Evolutionary conservation across 2,329 filamentous ascomycete species (phyloP).

Genomic region (Botryotinia calthae): DNA sequence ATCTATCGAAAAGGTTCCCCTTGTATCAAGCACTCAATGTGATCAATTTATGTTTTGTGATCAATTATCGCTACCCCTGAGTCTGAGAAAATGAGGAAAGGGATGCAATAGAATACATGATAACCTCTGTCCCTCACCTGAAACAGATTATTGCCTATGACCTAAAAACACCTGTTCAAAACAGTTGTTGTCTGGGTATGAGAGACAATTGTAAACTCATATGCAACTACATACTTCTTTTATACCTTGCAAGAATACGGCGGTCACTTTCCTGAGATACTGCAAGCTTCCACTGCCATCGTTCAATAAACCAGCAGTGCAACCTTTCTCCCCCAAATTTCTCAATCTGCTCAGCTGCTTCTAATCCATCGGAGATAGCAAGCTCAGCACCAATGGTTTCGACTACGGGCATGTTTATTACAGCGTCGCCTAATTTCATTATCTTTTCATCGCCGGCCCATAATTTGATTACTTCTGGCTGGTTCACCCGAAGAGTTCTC

Average conservation of each 20-base stretch:
- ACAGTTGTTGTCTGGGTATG: no score
- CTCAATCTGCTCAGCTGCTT: background rate
- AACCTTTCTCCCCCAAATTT: background rate
- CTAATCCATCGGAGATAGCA: constrained; percentile 25
- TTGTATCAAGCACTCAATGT: background rate
- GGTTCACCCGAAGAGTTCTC: background rate
- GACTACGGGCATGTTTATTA: constrained; percentile 28
- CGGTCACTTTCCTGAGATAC: no score
- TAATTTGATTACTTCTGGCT: background rate
- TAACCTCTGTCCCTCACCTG: background rate
- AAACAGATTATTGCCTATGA: background rate
- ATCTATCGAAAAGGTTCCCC: background rate
- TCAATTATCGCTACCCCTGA: background rate
- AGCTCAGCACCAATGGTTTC: constrained; percentile 29
- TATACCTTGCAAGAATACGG: background rate
- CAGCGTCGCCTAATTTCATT: background rate
- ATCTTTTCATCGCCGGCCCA: constrained; percentile 1
- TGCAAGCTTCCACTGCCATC: background rate
- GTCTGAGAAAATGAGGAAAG: background rate
- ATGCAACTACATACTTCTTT: background rate
- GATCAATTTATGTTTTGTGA: background rate
- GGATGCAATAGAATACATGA: background rate
- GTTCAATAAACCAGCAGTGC: background rate
- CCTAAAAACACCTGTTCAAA: background rate
- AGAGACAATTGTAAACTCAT: background rate